phyloP scores from a whole-genome alignment of 768 basidiomycete genomes.

The Pleurotus sapidus region DNA sequence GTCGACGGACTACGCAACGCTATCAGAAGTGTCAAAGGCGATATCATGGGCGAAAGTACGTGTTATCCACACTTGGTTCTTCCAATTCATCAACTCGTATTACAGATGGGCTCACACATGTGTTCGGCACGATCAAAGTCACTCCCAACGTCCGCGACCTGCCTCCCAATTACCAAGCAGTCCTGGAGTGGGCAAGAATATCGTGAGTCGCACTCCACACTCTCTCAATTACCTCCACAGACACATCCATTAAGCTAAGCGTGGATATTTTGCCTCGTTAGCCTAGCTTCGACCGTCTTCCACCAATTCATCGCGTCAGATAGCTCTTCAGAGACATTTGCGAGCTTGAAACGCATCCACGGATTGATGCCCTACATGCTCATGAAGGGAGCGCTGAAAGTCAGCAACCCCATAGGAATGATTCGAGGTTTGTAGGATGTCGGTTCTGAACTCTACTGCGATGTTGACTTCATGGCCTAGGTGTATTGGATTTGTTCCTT shows the following conservation, averaged over 20 bases:
- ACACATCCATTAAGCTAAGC: neutral
- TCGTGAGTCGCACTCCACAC: slow-evolving; percentile 57
- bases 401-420: slow-evolving; percentile 96
- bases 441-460: neutral
- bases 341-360: slow-evolving; percentile 87
- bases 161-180: slow-evolving; percentile 82
- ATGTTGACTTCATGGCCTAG: slow-evolving; percentile 23
- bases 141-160: slow-evolving; percentile 75
- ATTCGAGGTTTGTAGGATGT: slow-evolving; percentile 62
- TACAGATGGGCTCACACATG: slow-evolving; percentile 80
- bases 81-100: neutral
- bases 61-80: neutral
- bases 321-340: slow-evolving; percentile 84
- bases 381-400: slow-evolving; percentile 85
- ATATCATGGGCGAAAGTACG: slow-evolving; percentile 83
- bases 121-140: slow-evolving; percentile 87
- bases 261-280: slow-evolving; percentile 25
- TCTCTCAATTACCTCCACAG: neutral
- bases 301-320: slow-evolving; percentile 94
- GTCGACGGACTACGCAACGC: slow-evolving; percentile 85
- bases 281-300: slow-evolving; percentile 94
- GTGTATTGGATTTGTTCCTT: slow-evolving; percentile 89
- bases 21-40: slow-evolving; percentile 86
- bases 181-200: slow-evolving; percentile 95
- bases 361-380: slow-evolving; percentile 98